Conservation (phyloP, 352 stramenopile species). For the Phytophthora macrochlamydospora region DNA sequence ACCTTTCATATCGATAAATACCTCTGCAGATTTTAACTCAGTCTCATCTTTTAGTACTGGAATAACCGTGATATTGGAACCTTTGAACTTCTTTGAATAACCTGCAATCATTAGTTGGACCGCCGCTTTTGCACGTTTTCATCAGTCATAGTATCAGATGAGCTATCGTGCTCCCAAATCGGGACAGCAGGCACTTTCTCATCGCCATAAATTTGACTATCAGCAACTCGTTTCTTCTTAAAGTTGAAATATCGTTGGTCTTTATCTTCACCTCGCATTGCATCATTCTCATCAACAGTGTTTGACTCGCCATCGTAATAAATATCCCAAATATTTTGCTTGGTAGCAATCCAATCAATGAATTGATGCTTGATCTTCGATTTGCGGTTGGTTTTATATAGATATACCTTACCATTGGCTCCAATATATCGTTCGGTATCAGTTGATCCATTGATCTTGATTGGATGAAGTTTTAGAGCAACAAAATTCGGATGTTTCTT, state of each 20-base stretch:
- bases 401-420: background rate
- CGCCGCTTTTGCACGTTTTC: background rate
- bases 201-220: background rate
- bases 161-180: background rate
- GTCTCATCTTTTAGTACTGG: background rate
- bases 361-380: background rate
- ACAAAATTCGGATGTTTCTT: background rate
- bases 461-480: conserved; percentile 1
- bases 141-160: background rate
- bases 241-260: background rate
- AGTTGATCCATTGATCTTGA: background rate
- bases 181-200: background rate
- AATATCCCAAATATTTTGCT: background rate
- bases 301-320: background rate
- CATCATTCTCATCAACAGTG: background rate
- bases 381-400: background rate
- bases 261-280: conserved; percentile 1
- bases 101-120: background rate
- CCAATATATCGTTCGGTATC: background rate
- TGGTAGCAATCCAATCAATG: conserved; percentile 1
- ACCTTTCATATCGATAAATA: conserved; percentile 1
- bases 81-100: background rate
- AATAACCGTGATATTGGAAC: background rate
- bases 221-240: background rate
- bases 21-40: background rate